Base-by-base conservation (phyloP, 768 basidiomycete species). In the Phanerochaete carnosa region DNA sequence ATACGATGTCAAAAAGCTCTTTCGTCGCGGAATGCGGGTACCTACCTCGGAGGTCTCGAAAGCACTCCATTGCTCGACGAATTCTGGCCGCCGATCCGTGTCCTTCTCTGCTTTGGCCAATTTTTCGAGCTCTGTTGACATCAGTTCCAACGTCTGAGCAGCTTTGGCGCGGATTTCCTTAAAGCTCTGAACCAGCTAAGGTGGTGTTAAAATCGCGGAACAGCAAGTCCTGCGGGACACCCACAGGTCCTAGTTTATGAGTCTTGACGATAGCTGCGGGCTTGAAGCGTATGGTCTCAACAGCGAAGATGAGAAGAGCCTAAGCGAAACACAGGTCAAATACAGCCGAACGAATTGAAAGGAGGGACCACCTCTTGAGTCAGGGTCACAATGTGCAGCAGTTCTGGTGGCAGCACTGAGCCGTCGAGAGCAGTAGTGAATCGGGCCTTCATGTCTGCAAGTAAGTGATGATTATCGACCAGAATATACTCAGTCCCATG, bases 261-360 rank as follows among this genome's bases (percentile, higher is more conserved):
- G 83, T 78, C 70, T 90, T 92, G 45, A 88, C 81, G 19, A 89
- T 78, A 0, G 87, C 83, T 2, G 84, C 72, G 8, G 84, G 73
- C 70, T 90, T 92, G 79, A 93, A 94, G 13, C 92, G 84, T 55
- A 83, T 66, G 0, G 86, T 87, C 69, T 87, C 88, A n/a, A 89
- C 76, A 23, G 78, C 73, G 62, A 94, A 81, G 1, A 94, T 74
- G 47, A 92, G 77, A 66, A 90, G 85, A 2, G 88, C 92, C 90
- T 93, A 53, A 22, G 37, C 16, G 43, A 22, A 29, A n/a, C n/a
- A 23, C 3, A 55, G 2, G 29, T 33, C 30, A 39, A 39, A 35
- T 16, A n/a, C 11, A 25, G 51, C 16, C 12, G 54, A 6, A 45
- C 29, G n/a, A n/a, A n/a, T n/a, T n/a, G n/a, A n/a, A 51, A 26